Conservation (phyloP, 2,329 filamentous ascomycete genomes). For the Diaporthe batatas region DNA sequence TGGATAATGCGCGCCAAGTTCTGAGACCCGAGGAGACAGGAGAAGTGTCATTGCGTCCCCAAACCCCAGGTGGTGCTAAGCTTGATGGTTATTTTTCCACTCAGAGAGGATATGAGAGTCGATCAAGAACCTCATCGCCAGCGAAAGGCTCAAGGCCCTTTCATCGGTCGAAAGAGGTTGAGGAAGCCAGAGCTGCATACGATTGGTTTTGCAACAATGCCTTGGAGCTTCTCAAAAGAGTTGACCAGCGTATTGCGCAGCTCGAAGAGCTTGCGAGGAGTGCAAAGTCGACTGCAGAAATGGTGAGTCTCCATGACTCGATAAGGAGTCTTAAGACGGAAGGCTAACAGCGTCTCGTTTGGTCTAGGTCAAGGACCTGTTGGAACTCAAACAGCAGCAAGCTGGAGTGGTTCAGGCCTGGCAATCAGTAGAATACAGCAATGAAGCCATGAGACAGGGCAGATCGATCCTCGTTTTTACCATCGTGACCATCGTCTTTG, state of each 20-base stretch:
- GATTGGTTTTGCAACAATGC: not conserved
- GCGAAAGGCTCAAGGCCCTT: not conserved
- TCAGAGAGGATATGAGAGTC: not conserved
- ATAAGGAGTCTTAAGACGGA: not conserved
- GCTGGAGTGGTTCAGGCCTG: conserved; percentile 8
- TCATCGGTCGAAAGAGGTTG: not conserved
- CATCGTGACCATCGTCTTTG: conserved; percentile 10
- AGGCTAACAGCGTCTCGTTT: not conserved
- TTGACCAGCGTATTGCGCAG: not conserved
- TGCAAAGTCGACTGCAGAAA: not conserved
- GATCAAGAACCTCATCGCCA: not conserved
- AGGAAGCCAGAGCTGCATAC: not conserved
- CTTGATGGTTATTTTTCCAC: not conserved
- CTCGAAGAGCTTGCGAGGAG: conserved; percentile 1
- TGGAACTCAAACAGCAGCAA: conserved; percentile 7
- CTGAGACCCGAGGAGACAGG: not conserved
- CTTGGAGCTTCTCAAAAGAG: not conserved
- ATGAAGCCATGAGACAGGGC: not conserved
- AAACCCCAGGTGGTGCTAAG: not conserved
- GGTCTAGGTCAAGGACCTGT: not conserved
- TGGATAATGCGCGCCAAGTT: not conserved
- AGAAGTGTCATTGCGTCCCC: too few species aligned
- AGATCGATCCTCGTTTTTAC: not conserved
- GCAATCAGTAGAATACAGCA: not conserved
- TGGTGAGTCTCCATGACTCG: not conserved